A percentile compares a stretch with the other conserved stretches of the same genome.
phyloP scores from a whole-genome alignment of 495 filamentous ascomycete genomes.

The Elasticomyces elasticus region DNA sequence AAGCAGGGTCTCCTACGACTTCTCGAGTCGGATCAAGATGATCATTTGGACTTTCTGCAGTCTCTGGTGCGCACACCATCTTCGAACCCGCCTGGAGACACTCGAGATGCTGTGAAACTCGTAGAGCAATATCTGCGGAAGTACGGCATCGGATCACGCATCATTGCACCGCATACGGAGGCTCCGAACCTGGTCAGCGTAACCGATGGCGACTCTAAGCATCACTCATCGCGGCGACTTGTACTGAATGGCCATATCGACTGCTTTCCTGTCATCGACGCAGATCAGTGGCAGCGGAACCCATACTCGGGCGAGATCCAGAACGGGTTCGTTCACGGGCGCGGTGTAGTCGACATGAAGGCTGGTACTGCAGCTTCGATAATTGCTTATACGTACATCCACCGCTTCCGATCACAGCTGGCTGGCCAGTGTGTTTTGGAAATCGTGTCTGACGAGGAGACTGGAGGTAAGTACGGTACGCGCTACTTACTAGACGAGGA shows the following conservation, averaged over 20 bases:
- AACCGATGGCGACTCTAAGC: neutral
- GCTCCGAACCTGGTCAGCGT: conserved; percentile 15
- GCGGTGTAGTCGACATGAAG: conserved; percentile 22
- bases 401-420: conserved; percentile 5
- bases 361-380: conserved; percentile 19
- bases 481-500: conserved; percentile 13
- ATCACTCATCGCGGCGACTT: neutral
- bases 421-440: conserved; percentile 10
- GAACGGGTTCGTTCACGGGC: conserved; percentile 13
- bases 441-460: conserved; percentile 20
- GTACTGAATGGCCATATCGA: conserved; percentile 20
- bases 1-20: neutral
- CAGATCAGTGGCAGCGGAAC: conserved; percentile 16
- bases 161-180: conserved; percentile 5
- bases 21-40: conserved; percentile 2
- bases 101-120: conserved; percentile 7
- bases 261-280: conserved; percentile 12
- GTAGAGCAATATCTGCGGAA: conserved; percentile 2
- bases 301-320: conserved; percentile 20
- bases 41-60: conserved; percentile 14
- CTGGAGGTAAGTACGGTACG: conserved; percentile 19
- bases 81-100: conserved; percentile 19
- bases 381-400: conserved; percentile 14
- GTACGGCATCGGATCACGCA: conserved; percentile 4
- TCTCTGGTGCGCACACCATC: conserved; percentile 12